Evolutionary conservation across 1,284 basidiomycete species (phyloP), one percentile per base, ranked within the genome.

Genomic region (Meira nashicola): DNA sequence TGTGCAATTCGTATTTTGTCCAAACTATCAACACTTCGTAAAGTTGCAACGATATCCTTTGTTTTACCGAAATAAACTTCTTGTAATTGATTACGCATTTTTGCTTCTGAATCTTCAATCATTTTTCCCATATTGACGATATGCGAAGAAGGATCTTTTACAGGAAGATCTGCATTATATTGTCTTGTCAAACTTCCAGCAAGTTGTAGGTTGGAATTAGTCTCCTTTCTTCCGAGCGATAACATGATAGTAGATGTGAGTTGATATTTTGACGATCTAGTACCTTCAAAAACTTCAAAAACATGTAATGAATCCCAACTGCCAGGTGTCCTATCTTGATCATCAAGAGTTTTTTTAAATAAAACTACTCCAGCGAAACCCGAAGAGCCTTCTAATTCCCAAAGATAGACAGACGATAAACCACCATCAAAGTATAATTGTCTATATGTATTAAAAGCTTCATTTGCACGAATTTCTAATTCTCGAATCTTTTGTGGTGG

Each of bases 51-150:
- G 46, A 98, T 87, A 77, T 98, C 94, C 67, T 89, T 87, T 47
- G 93, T 97, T 82, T 99, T 98, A 58, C 91, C 92, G 81, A 97
- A 97, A 82, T 97, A 97, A 15, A 98, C 94, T 81, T 95, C 91
- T 76, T 94, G 90, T 17, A 99, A 83, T 60, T 92, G 83, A 79
- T 95, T 96, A 50, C 95, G 86, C 88, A 97, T 93, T 82, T 96
- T 96, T 78, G 92, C 90, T 81, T 99, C 95, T 89, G 94, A 93
- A 67, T 97, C 94, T 80, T 99, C 95, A 67, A 99, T 87, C 86
- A 97, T 88, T 67, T 85, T 85, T 3, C 95, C 95, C 15, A 89
- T 87, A 80, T 98, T 98, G 54, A 85, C 84, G 59, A 99, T 88
- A 79, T 99, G 95, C 40, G 89, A 87, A 19, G 65, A 59, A 51